Evolutionary conservation across 371 early-diverging fungal species (phyloP).

Genomic region (Apophysomyces variabilis): DNA sequence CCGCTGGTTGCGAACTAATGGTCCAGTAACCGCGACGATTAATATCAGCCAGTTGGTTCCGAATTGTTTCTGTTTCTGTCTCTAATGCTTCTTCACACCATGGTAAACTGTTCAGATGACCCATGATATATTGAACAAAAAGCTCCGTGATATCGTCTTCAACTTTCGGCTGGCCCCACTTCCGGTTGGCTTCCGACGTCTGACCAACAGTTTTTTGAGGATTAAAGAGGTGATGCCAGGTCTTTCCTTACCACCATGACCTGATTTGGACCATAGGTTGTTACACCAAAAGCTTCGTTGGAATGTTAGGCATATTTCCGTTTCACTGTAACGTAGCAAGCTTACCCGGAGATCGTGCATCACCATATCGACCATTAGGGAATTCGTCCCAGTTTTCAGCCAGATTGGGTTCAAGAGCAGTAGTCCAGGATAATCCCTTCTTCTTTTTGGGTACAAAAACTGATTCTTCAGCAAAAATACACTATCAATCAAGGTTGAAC

Average conservation of each 20-base stretch:
- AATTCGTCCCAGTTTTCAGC: slow-evolving; percentile 92
- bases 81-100: slow-evolving; percentile 88
- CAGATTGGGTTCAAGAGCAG: slow-evolving; percentile 37
- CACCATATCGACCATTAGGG: slow-evolving; percentile 98
- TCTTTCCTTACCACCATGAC: slow-evolving; percentile 55
- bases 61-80: slow-evolving; percentile 78
- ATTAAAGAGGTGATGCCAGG: slow-evolving; percentile 1
- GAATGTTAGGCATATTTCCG: background rate
- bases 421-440: slow-evolving; percentile 19
- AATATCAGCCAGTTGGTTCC: slow-evolving; percentile 62
- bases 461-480: background rate
- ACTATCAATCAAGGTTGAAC: background rate
- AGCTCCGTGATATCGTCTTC: slow-evolving; percentile 68
- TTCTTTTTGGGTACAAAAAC: slow-evolving; percentile 13
- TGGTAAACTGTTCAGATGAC: slow-evolving; percentile 76
- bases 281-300: slow-evolving; percentile 48
- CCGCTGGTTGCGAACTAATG: slow-evolving; percentile 93
- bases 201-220: slow-evolving; percentile 25
- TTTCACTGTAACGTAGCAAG: slow-evolving; percentile 16
- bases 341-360: slow-evolving; percentile 82
- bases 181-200: slow-evolving; percentile 51
- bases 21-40: slow-evolving; percentile 85
- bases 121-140: slow-evolving; percentile 78
- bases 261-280: slow-evolving; percentile 71
- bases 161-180: slow-evolving; percentile 81